phyloP scores from a whole-genome alignment of 2,329 filamentous ascomycete species.

The Graphiopsis chlorocephala region DNA sequence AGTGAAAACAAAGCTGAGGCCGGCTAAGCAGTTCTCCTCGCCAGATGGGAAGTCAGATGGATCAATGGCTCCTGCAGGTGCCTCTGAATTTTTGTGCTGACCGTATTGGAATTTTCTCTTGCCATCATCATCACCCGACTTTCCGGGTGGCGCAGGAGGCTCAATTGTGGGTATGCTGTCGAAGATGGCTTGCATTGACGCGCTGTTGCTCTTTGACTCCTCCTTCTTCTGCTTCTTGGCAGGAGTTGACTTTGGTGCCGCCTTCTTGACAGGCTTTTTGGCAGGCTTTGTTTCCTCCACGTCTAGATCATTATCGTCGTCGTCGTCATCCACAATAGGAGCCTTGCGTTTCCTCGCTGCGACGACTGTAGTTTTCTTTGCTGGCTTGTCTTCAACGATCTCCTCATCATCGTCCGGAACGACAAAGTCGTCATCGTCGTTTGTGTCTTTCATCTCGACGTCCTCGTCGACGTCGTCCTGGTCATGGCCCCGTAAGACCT shows the following conservation, averaged over 20 bases:
- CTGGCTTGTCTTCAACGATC: conserved; percentile 39
- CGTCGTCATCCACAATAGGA: conserved; percentile 52
- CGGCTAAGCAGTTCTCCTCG: conserved; percentile 83
- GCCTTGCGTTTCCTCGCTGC: conserved; percentile 56
- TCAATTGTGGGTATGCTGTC: conserved; percentile 81
- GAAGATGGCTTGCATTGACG: conserved; percentile 77
- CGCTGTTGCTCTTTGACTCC: conserved; percentile 63
- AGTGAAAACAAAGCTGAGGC: conserved; percentile 92
- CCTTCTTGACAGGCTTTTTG: conserved; percentile 40
- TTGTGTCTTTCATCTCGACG: conserved; percentile 51
- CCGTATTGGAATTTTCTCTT: conserved; percentile 74
- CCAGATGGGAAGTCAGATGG: conserved; percentile 74
- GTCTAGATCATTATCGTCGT: conserved; percentile 51
- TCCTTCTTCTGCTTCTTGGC: conserved; percentile 62
- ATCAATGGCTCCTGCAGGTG: conserved; percentile 62
- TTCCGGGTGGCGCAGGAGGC: conserved; percentile 77
- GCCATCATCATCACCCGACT: conserved; percentile 51
- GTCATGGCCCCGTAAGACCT: conserved; percentile 47
- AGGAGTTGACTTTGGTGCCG: conserved; percentile 49
- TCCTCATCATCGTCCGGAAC: conserved; percentile 45
- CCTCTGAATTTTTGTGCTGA: conserved; percentile 45
- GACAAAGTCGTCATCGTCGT: conserved; percentile 45
- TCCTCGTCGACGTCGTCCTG: conserved; percentile 44
- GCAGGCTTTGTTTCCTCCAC: conserved; percentile 49
- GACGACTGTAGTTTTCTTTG: conserved; percentile 34